Conservation (phyloP, 2,329 filamentous ascomycete genomes). For the Colletotrichum higginsianum region DNA sequence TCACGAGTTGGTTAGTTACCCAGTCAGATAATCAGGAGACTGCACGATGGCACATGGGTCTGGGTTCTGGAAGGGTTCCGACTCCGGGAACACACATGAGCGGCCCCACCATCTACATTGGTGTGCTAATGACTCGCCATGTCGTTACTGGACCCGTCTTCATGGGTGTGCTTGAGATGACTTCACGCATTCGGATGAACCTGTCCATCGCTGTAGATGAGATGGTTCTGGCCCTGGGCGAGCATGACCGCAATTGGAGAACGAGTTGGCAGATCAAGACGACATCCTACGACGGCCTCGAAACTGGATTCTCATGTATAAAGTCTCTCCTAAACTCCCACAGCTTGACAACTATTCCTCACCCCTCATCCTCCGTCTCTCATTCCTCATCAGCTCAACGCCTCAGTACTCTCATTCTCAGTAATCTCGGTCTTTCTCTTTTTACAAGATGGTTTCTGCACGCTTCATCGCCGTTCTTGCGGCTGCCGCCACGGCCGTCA, state of each 20-base stretch:
- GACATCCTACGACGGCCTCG: neutral
- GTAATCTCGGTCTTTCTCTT: too few relatives aligned
- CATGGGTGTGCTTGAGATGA: neutral
- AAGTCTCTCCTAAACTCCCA: neutral
- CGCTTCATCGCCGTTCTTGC: slow-evolving; percentile 18
- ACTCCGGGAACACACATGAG: neutral
- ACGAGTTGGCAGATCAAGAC: neutral
- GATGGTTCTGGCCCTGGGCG: too few relatives aligned
- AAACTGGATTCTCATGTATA: neutral
- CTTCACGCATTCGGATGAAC: neutral
- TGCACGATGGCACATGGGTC: neutral
- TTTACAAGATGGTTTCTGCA: slow-evolving; percentile 23
- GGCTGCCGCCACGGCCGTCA: slow-evolving; percentile 12
- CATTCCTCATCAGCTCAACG: neutral
- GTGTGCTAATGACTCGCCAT: slow-evolving; percentile 8
- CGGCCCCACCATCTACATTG: neutral
- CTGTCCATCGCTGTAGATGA: neutral
- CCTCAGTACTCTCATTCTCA: neutral
- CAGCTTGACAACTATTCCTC: neutral
- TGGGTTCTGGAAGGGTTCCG: neutral
- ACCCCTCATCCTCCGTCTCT: neutral
- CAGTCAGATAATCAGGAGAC: neutral
- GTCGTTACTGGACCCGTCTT: neutral
- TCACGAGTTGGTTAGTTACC: neutral
- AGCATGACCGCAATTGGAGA: neutral